Conservation (phyloP, 768 basidiomycete genomes). For the Dendrothele bispora region DNA sequence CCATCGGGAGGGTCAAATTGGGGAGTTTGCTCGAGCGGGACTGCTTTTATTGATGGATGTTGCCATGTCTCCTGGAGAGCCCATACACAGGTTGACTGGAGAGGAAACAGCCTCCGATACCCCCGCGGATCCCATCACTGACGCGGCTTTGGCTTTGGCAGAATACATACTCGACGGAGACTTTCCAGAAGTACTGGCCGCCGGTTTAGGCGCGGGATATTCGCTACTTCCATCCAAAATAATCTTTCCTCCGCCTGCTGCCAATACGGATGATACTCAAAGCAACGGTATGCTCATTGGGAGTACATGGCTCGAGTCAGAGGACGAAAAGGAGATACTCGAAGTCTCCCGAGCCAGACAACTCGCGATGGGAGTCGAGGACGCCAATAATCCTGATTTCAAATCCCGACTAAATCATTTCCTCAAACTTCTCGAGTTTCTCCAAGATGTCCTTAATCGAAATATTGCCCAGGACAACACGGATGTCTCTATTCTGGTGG, state of each 20-base stretch:
- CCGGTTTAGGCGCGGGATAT: conserved; percentile 90
- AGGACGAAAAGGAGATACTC: conserved; percentile 53
- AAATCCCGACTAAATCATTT: conserved; percentile 82
- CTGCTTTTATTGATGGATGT: conserved; percentile 94
- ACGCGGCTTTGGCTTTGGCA: conserved; percentile 84
- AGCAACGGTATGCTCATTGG: conserved; percentile 75
- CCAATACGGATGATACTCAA: conserved; percentile 34
- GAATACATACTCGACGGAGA: conserved; percentile 97
- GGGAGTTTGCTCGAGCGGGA: conserved; percentile 91
- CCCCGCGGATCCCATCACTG: conserved; percentile 68
- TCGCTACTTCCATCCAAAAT: conserved; percentile 89
- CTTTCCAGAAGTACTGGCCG: conserved; percentile 95
- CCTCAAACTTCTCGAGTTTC: conserved; percentile 86
- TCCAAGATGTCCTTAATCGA: conserved; percentile 83
- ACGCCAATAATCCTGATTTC: conserved; percentile 75
- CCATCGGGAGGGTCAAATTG: conserved; percentile 90
- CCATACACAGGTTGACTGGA: conserved; percentile 38
- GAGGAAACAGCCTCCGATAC: conserved; percentile 32
- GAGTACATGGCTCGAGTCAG: conserved; percentile 50
- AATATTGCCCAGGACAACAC: conserved; percentile 51
- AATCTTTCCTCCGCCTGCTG: conserved; percentile 52
- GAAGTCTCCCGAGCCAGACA: conserved; percentile 50
- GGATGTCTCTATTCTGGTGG: conserved; percentile 67
- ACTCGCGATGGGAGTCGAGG: conserved; percentile 69
- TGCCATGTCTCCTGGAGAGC: conserved; percentile 81